phyloP scores from a whole-genome alignment of 2,329 filamentous ascomycete genomes.

The Hirsutella minnesotensis region DNA sequence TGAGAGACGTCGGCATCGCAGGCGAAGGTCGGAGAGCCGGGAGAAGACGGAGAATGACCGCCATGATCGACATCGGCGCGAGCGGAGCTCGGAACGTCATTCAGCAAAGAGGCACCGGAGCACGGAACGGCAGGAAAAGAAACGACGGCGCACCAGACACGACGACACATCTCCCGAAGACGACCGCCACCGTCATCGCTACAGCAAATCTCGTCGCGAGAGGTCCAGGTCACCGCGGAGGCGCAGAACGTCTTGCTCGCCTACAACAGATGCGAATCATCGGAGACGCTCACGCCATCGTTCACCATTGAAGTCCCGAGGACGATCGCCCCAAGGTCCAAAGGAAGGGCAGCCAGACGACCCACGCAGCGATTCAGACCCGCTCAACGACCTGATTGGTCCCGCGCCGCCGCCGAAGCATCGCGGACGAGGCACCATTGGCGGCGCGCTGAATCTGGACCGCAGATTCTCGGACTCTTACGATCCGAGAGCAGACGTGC shows the following conservation, averaged over 20 bases:
- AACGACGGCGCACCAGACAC: constrained; percentile 7
- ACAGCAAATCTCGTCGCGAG: not conserved
- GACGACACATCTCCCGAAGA: not conserved
- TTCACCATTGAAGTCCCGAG: not conserved
- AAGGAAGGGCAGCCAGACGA: not conserved
- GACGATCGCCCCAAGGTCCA: not conserved
- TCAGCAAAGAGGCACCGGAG: too few relatives aligned
- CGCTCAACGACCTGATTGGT: constrained; percentile 65
- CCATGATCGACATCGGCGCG: constrained; percentile 2
- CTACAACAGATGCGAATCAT: constrained; percentile 16
- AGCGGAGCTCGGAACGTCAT: not conserved
- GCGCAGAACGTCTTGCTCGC: constrained; percentile 19
- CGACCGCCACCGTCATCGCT: too few relatives aligned
- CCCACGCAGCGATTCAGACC: constrained; percentile 43
- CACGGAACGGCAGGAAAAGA: constrained; percentile 4
- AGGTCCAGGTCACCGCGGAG: constrained; percentile 2
- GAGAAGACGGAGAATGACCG: constrained; percentile 4
- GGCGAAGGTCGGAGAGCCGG: constrained; percentile 4
- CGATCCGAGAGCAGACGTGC: constrained; percentile 44
- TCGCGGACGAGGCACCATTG: constrained; percentile 59
- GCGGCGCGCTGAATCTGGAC: constrained; percentile 59
- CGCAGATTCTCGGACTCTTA: constrained; percentile 62
- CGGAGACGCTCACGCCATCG: constrained; percentile 18
- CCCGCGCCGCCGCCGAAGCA: constrained; percentile 46
- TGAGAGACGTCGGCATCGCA: constrained; percentile 1